Conservation (phyloP, 306 rosid species). For the Erythrophleum fordii region DNA sequence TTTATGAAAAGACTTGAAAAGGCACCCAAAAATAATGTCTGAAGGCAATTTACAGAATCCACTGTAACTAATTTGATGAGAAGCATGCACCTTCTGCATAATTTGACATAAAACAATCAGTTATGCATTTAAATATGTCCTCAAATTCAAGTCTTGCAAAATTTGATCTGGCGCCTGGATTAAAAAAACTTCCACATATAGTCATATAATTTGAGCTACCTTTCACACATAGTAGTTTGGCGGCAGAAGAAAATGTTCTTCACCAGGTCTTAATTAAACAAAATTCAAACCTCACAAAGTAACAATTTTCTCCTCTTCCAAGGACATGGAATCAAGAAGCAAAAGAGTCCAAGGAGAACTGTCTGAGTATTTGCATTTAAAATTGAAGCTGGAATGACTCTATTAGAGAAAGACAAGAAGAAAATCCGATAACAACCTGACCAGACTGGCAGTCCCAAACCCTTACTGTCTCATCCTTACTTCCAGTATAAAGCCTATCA, state of each 20-base stretch:
- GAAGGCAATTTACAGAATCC: neutral
- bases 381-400: neutral
- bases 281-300: neutral
- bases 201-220: neutral
- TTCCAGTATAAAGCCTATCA: constrained; percentile 91
- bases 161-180: neutral
- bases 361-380: neutral
- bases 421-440: constrained; percentile 59
- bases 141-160: neutral
- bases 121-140: neutral
- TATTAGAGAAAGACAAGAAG: neutral
- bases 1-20: neutral
- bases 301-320: neutral
- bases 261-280: neutral
- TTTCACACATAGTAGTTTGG: neutral
- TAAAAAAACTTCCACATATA: neutral
- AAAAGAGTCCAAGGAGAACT: neutral
- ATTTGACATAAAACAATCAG: neutral
- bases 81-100: neutral
- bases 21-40: neutral
- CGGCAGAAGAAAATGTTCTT: neutral
- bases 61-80: neutral
- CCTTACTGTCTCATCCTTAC: constrained; percentile 84
- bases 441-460: constrained; percentile 98
- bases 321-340: neutral